phyloP scores from a whole-genome alignment of 495 filamentous ascomycete genomes.

The Echria macrotheca region DNA sequence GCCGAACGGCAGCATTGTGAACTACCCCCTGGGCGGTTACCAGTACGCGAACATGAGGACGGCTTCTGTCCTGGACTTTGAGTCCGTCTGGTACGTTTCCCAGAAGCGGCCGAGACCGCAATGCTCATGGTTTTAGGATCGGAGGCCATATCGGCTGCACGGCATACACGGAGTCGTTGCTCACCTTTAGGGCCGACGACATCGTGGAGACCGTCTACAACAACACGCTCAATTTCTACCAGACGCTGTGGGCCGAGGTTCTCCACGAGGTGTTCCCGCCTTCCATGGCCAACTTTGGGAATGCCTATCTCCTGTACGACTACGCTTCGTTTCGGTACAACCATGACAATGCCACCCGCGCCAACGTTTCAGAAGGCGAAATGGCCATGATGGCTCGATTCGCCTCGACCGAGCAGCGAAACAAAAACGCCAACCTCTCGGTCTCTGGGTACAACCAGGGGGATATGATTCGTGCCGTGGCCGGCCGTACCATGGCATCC shows the following conservation, averaged over 20 bases:
- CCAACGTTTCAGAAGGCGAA: slow-evolving; percentile 14
- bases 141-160: slow-evolving; percentile 29
- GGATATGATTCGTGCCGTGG: slow-evolving; percentile 34
- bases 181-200: slow-evolving; percentile 20
- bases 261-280: slow-evolving; percentile 25
- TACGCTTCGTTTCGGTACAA: slow-evolving; percentile 35
- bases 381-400: slow-evolving; percentile 23
- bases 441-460: slow-evolving; percentile 19
- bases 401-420: slow-evolving; percentile 31
- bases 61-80: slow-evolving; percentile 23
- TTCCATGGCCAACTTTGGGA: slow-evolving; percentile 29
- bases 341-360: slow-evolving; percentile 26
- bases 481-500: slow-evolving; percentile 37
- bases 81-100: slow-evolving; percentile 30
- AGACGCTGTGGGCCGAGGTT: slow-evolving; percentile 22
- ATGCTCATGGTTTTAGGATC: slow-evolving; percentile 17
- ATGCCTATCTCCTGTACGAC: slow-evolving; percentile 41
- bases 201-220: slow-evolving; percentile 19
- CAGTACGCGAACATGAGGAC: slow-evolving; percentile 38
- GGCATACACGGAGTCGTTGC: slow-evolving; percentile 23
- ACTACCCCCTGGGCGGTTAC: slow-evolving; percentile 37
- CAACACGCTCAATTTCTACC: slow-evolving; percentile 30
- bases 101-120: neutral
- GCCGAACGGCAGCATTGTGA: slow-evolving; percentile 25
- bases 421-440: slow-evolving; percentile 32